Evolutionary conservation across 352 stramenopile genomes (phyloP), one percentile per base, ranked within the genome.

Genomic region (Phytophthora rubi): DNA sequence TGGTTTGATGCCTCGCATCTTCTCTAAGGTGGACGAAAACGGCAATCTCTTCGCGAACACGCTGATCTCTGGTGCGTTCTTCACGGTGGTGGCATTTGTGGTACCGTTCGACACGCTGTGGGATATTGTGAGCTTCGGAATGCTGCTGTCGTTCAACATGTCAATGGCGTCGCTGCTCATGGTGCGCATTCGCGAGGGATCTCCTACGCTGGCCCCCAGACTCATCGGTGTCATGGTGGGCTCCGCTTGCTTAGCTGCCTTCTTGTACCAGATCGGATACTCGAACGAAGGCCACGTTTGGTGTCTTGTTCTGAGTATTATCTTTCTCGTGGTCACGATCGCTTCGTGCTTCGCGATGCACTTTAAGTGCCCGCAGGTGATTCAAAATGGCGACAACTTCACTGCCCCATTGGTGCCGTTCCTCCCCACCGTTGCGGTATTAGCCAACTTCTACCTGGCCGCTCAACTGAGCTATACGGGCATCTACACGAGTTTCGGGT

Each of bases 1-100:
- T 76, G 96, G 96, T 26, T 79, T 99, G 6, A 81, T 98, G 70
- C 95, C 96, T 28, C 71, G 79, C 55, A 88, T 98, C 45, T 98
- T 99, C 80, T 86, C 83, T 53, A 88, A 89, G 55, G 82, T 95
- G 16, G 83, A 96, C 68, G 65, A 79, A 51, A 90, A 96, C 42
- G 86, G 86, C 32, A 93, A 90, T 65, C 65, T 97, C 26, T 94
- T 95, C 55, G 77, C 81, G 60, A 92, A 92, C 73, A 93, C 82
- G 23, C 65, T 94, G 0, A 77, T 94, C 44, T 83, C 75, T 1
- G 88, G 88, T 21, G 75, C 67, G 47, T 82, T 93, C 52, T 90
- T 92, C 75, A 89, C 83, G 28, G 35, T 77, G 32, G 70, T 96
- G 45, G 79, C 89, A 9, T 80, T 94, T 53, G 47, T 93, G 47